Percentiles rank a stretch among this genome's conserved stretches.
Conservation (phyloP, 2,329 filamentous ascomycete genomes). For the Mycosphaerelloides madeirae region DNA sequence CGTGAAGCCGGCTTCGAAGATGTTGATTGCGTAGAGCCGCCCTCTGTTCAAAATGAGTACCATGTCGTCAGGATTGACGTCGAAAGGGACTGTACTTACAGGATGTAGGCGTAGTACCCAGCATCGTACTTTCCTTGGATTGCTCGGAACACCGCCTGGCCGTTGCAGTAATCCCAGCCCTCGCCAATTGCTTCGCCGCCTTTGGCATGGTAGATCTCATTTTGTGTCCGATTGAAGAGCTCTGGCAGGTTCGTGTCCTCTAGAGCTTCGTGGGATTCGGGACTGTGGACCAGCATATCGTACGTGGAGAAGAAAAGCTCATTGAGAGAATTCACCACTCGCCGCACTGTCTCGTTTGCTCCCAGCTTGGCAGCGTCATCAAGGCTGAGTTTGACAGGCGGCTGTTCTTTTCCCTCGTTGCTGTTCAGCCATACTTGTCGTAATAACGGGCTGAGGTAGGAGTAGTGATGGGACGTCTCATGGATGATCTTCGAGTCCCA, state of each 20-base stretch:
- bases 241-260: constrained; percentile 2
- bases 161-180: constrained; percentile 3
- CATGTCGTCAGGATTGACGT: too few species aligned
- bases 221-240: constrained; percentile 1
- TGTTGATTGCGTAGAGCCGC: constrained; percentile 1
- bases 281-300: constrained; percentile 5
- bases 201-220: not conserved
- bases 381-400: constrained; percentile 2
- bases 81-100: too few species aligned
- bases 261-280: not conserved
- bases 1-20: constrained; percentile 6
- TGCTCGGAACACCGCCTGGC: constrained; percentile 4
- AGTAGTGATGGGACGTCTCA: not conserved
- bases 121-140: constrained; percentile 6
- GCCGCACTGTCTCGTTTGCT: not conserved
- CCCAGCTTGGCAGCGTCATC: constrained; percentile 1
- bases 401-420: not conserved
- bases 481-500: not conserved
- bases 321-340: not conserved
- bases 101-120: constrained; percentile 4
- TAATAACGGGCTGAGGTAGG: not conserved
- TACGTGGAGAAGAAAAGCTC: constrained; percentile 6
- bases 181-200: constrained; percentile 7
- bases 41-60: too few species aligned
- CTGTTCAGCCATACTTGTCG: not conserved